phyloP scores from a whole-genome alignment of 2,329 filamentous ascomycete genomes.

The Colletotrichum tropicale region DNA sequence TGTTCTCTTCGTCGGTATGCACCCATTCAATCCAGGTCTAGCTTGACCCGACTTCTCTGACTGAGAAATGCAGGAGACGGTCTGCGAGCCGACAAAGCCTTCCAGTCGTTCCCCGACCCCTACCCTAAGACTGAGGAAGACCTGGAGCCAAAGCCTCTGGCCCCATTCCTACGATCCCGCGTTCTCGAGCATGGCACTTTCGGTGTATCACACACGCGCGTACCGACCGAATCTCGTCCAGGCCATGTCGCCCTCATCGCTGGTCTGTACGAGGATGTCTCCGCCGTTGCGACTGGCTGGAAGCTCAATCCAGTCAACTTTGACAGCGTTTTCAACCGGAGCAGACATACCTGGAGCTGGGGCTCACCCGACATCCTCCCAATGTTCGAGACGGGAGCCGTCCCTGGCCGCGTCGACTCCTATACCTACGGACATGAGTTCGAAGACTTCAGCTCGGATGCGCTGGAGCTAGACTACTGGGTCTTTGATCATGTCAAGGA shows the following conservation, averaged over 20 bases:
- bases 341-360: constrained; percentile 98
- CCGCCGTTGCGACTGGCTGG: constrained; percentile 96
- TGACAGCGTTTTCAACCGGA: constrained; percentile 97
- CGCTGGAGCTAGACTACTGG: constrained; percentile 84
- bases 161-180: constrained; percentile 88
- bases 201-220: constrained; percentile 94
- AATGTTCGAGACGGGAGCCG: constrained; percentile 96
- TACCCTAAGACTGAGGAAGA: constrained; percentile 71
- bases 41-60: not conserved
- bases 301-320: constrained; percentile 98
- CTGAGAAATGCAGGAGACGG: constrained; percentile 70
- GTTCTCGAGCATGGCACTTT: constrained; percentile 92
- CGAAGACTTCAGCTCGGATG: constrained; percentile 89
- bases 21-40: not conserved
- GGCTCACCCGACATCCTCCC: constrained; percentile 95
- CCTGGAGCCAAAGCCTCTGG: constrained; percentile 77
- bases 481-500: constrained; percentile 94
- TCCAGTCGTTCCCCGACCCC: constrained; percentile 90
- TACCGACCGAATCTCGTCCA: constrained; percentile 94
- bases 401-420: constrained; percentile 85
- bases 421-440: constrained; percentile 82
- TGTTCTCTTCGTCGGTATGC: constrained; percentile 86
- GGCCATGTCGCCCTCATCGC: constrained; percentile 97
- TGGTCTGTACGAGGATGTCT: constrained; percentile 96
- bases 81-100: constrained; percentile 95